Conservation (phyloP, 2,329 filamentous ascomycete genomes). For the Xylariaceae sp. region DNA sequence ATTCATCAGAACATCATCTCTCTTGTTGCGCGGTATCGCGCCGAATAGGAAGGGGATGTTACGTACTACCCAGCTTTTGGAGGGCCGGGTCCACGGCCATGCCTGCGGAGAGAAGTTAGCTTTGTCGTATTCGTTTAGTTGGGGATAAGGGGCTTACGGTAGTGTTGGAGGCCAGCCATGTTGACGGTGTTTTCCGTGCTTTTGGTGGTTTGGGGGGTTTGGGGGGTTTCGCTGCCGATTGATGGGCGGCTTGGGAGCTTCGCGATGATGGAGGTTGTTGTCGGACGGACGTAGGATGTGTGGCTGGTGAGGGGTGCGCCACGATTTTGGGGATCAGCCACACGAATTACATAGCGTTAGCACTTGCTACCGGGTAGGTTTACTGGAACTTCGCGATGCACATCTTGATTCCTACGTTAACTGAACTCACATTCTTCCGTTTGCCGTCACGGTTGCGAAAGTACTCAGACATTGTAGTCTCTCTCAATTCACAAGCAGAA, state of each 20-base stretch:
- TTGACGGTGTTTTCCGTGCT: conserved; percentile 26
- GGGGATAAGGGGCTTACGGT: conserved; percentile 32
- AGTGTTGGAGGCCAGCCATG: conserved; percentile 42
- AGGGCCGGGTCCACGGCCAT: conserved; percentile 45
- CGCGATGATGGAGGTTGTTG: background rate
- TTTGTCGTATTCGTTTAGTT: background rate
- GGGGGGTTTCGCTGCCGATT: background rate
- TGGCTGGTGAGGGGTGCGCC: no score
- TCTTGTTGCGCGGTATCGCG: no score
- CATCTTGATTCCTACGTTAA: no score
- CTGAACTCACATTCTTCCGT: no score
- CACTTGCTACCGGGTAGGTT: no score
- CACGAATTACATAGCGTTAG: no score
- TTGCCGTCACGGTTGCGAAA: no score
- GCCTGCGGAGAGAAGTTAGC: conserved; percentile 36
- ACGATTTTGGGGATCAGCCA: no score
- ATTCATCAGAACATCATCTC: background rate
- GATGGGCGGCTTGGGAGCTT: background rate
- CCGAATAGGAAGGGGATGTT: background rate
- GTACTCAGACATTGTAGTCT: no score
- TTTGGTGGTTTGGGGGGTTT: background rate
- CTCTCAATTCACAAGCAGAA: no score
- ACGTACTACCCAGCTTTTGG: conserved; percentile 43
- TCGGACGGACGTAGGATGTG: background rate
- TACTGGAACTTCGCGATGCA: no score